Conservation (phyloP, 495 filamentous ascomycete genomes). For the Chaetomidium leptoderma region DNA sequence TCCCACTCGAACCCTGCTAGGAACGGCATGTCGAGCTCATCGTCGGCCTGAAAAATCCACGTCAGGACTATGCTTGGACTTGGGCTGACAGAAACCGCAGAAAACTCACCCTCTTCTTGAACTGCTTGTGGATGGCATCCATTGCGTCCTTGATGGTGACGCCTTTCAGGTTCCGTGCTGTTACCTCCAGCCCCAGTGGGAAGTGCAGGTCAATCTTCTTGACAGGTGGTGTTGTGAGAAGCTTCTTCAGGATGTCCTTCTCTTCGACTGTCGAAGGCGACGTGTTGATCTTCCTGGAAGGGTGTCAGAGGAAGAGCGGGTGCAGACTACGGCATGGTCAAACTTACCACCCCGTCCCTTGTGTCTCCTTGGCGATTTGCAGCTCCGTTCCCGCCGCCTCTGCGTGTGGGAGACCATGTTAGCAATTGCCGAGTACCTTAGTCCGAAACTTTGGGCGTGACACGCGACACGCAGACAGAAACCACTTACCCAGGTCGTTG, state of each 20-base stretch:
- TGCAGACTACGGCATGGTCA: slow-evolving; percentile 6
- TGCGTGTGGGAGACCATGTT: slow-evolving; percentile 33
- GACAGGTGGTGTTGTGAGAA: slow-evolving; percentile 72
- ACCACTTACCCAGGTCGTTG: slow-evolving; percentile 69
- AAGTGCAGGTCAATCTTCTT: slow-evolving; percentile 93
- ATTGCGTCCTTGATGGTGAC: slow-evolving; percentile 93
- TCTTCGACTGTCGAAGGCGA: slow-evolving; percentile 71
- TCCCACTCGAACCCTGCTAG: slow-evolving; percentile 94
- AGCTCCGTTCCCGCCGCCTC: slow-evolving; percentile 72
- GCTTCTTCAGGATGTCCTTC: slow-evolving; percentile 73
- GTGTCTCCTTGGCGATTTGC: slow-evolving; percentile 79
- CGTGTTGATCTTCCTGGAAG: slow-evolving; percentile 82
- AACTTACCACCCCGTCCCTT: slow-evolving; percentile 82
- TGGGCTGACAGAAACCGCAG: background rate
- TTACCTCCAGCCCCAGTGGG: slow-evolving; percentile 79
- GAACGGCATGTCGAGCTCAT: slow-evolving; percentile 78
- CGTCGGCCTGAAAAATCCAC: slow-evolving; percentile 60
- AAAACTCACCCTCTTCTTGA: slow-evolving; percentile 78
- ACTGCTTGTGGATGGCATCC: slow-evolving; percentile 89
- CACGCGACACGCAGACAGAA: background rate
- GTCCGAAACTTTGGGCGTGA: slow-evolving; percentile 1
- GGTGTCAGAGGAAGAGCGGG: slow-evolving; percentile 1
- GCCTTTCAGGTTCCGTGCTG: slow-evolving; percentile 82
- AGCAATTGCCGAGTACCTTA: slow-evolving; percentile 3
- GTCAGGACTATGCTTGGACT: background rate